These are phyloP conservation scores for Suillus occidentalis DNA, from an alignment of 768 basidiomycete species.

Conservation along the genomic window DNA sequence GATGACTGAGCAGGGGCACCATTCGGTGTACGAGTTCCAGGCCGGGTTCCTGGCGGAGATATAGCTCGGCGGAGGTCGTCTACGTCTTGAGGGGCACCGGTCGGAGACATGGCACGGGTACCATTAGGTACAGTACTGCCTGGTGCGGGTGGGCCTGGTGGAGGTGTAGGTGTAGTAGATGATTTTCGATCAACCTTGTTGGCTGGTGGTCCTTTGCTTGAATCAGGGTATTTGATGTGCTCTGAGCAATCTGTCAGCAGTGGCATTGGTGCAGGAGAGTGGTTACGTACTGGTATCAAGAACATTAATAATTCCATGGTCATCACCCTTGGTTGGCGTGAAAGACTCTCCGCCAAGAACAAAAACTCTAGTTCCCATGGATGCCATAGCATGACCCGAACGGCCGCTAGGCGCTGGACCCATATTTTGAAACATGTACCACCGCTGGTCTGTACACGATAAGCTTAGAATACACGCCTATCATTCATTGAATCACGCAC, in stretches of 20 bases:
- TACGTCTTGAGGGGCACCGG: conserved; percentile 41
- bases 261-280: background rate
- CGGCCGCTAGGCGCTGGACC: conserved; percentile 90
- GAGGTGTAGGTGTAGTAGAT: conserved; percentile 41
- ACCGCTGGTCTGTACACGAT: conserved; percentile 73
- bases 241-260: conserved; percentile 41
- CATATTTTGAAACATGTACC: conserved; percentile 99
- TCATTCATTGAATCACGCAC: conserved; percentile 49
- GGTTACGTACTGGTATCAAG: conserved; percentile 85
- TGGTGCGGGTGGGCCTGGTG: conserved; percentile 31
- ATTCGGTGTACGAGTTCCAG: conserved; percentile 37
- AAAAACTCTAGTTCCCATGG: conserved; percentile 83
- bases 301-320: conserved; percentile 81
- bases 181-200: conserved; percentile 40
- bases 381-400: conserved; percentile 98
- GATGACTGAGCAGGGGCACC: conserved; percentile 17
- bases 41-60: conserved; percentile 57
- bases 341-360: conserved; percentile 95
- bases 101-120: conserved; percentile 68
- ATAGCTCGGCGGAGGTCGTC: conserved; percentile 67
- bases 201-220: conserved; percentile 41
- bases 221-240: conserved; percentile 92
- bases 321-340: conserved; percentile 69
- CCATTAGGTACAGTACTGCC: conserved; percentile 33
- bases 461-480: conserved; percentile 16